Evolutionary conservation across 2,329 filamentous ascomycete species (phyloP), one percentile per base, ranked within the genome.

Genomic region (Endoconidiophora laricicola): DNA sequence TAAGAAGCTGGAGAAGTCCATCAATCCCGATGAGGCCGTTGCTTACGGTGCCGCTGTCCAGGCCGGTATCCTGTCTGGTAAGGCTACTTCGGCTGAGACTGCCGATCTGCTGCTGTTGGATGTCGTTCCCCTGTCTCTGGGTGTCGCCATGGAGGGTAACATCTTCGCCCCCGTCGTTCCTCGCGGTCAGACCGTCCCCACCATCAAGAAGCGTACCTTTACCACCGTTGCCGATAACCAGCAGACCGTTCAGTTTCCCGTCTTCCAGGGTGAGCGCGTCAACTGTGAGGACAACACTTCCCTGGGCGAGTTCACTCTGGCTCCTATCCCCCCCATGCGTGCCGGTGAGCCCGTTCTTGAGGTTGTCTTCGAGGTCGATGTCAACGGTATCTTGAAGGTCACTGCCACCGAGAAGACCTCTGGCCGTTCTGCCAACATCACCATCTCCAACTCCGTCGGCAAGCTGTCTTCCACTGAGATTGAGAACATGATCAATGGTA

Each of bases 1-100:
- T 71, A 98, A 98, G 86, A 95, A 98, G 83, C 86, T 95, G 59
- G 90, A 96, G 80, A 96, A 95, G 78, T 91, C 85, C 76, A 96
- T 96, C 76, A 98, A 98, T 80, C 91, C 91, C 62, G 91, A 98
- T 66, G 91, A 98, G 78, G 91, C 91, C 60, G 91, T 98, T 63
- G 91, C 91, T 61, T 95, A 95, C 72, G 91, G 91, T 81, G 91
- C 91, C 58, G 91, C 91, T 61, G 90, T 98, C 56, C 91, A 98
- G 75, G 91, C 91, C 59, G 91, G 88, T 80, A 95, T 98, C 67
- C 82, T 98, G 58, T 95, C 90, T 54, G 91, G 91, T 67, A 94
- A 95, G 81, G 91, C 91, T 60, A 91, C 86, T 58, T 94, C 87
- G 45, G 86, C 86, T 60, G 91, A 96, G 64, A 95, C 90, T 55